Evolutionary conservation across 305 asterid species (phyloP).

Genomic region (Fraxinus sp.): DNA sequence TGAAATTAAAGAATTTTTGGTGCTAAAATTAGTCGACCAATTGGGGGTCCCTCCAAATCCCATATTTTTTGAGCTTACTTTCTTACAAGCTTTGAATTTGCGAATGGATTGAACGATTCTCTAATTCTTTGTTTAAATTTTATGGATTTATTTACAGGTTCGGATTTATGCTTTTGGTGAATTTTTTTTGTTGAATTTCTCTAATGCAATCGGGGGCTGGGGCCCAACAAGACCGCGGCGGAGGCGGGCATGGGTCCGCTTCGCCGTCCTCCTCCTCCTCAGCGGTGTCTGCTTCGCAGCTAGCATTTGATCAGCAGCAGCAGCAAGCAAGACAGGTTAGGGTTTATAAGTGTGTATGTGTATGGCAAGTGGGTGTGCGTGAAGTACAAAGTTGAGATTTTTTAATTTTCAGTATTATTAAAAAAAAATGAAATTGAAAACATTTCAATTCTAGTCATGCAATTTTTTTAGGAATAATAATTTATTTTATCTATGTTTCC

Average conservation of each 20-base stretch:
- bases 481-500: not conserved
- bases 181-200: slow-evolving; percentile 22
- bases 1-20: not conserved
- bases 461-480: not conserved
- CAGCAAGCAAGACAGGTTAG: slow-evolving; percentile 61
- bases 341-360: slow-evolving; percentile 8
- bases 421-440: not conserved
- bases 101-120: not conserved
- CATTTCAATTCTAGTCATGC: not conserved
- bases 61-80: not conserved
- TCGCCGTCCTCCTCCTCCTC: slow-evolving; percentile 92
- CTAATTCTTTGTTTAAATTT: not conserved
- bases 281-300: slow-evolving; percentile 49
- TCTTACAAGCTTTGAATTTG: not conserved
- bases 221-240: slow-evolving; percentile 72
- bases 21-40: not conserved
- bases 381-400: not conserved
- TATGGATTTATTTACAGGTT: not conserved
- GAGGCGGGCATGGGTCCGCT: slow-evolving; percentile 70
- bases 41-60: not conserved
- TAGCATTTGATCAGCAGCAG: slow-evolving; percentile 87
- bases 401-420: not conserved
- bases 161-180: not conserved
- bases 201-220: slow-evolving; percentile 92
- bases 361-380: not conserved